A percentile compares a stretch with the other conserved stretches of the same genome.
These are phyloP conservation scores for Pseudonitzschia multistriata DNA, from an alignment of 108 stramenopile species.

Conservation along the genomic window DNA sequence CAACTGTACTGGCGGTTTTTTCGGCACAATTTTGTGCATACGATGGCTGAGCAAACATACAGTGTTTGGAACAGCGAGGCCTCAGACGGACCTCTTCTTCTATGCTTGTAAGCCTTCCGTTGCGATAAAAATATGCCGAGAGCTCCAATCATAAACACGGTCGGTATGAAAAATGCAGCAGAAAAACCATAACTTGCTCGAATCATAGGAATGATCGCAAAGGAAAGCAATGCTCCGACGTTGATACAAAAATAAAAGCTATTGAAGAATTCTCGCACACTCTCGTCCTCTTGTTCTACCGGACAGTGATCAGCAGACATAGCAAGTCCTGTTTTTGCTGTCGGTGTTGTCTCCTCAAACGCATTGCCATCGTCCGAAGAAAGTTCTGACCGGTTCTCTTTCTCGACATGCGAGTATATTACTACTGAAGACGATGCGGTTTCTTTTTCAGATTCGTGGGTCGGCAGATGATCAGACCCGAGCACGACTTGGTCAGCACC, in stretches of 20 bases:
- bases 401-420: background rate
- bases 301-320: background rate
- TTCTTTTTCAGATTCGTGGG: background rate
- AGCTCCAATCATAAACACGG: conserved; percentile 46
- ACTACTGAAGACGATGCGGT: background rate
- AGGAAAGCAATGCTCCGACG: conserved; percentile 52
- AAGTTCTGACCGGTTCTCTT: background rate
- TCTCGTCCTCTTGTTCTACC: conserved; percentile 21
- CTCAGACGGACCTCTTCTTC: conserved; percentile 15
- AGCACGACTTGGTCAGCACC: conserved; percentile 62
- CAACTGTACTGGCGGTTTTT: too few species aligned
- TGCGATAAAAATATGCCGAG: conserved; percentile 43
- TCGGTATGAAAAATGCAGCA: conserved; percentile 51
- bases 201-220: conserved; percentile 47
- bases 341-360: background rate
- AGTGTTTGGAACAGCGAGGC: conserved; percentile 10
- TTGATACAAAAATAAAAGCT: conserved; percentile 73
- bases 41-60: background rate
- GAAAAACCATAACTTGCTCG: conserved; percentile 48
- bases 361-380: background rate
- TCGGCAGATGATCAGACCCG: background rate
- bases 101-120: conserved; percentile 32
- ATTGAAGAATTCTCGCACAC: conserved; percentile 51
- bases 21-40: background rate
- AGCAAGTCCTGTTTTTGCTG: background rate